These are phyloP conservation scores for Suaeda aralocaspica DNA, from an alignment of 148 eudicot species.

Conservation along the genomic window DNA sequence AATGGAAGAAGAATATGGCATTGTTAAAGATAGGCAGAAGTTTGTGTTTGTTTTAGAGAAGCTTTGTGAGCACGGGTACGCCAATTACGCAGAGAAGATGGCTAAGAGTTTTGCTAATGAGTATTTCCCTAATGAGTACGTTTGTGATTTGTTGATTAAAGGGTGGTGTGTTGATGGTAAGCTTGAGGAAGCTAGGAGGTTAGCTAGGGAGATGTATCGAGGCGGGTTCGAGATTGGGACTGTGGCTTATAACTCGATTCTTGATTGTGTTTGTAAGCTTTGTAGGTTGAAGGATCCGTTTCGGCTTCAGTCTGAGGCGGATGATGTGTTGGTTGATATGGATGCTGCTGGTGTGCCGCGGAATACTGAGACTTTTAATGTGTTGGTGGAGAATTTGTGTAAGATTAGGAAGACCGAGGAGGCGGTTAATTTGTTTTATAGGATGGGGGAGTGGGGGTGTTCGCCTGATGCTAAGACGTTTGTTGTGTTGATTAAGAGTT, in stretches of 20 bases:
- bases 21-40: slow-evolving; percentile 43
- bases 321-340: slow-evolving; percentile 68
- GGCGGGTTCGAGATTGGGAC: slow-evolving; percentile 87
- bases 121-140: slow-evolving; percentile 69
- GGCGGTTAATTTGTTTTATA: slow-evolving; percentile 55
- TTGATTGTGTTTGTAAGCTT: slow-evolving; percentile 84
- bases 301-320: slow-evolving; percentile 57
- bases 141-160: slow-evolving; percentile 73
- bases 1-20: slow-evolving; percentile 69
- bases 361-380: slow-evolving; percentile 77
- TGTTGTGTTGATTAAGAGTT: slow-evolving; percentile 65
- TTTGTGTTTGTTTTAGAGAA: slow-evolving; percentile 49
- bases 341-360: slow-evolving; percentile 85
- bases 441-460: slow-evolving; percentile 97
- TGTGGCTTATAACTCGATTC: slow-evolving; percentile 61
- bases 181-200: slow-evolving; percentile 73
- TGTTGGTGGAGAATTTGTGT: slow-evolving; percentile 66
- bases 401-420: slow-evolving; percentile 70
- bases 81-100: slow-evolving; percentile 80
- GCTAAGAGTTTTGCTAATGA: slow-evolving; percentile 66
- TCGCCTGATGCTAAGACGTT: slow-evolving; percentile 64
- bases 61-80: slow-evolving; percentile 70
- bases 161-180: slow-evolving; percentile 92
- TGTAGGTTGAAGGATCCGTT: slow-evolving; percentile 78
- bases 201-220: slow-evolving; percentile 76